Conservation (phyloP, 2,329 filamentous ascomycete genomes). For the Alternaria conjuncta region DNA sequence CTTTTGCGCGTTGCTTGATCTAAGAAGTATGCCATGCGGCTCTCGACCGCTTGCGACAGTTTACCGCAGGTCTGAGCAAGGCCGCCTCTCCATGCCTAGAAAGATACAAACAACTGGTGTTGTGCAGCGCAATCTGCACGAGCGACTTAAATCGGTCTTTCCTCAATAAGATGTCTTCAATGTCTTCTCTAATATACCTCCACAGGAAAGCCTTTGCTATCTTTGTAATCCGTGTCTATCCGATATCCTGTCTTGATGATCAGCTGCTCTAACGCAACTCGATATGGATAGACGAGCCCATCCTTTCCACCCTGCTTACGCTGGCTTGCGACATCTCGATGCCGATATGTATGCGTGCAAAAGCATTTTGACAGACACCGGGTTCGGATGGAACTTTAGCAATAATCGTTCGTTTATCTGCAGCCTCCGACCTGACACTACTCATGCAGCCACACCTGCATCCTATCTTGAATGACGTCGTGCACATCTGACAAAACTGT, state of each 20-base stretch:
- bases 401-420: neutral
- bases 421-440: neutral
- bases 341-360: neutral
- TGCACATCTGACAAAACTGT: neutral
- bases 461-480: neutral
- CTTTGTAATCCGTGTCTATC: neutral
- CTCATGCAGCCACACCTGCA: neutral
- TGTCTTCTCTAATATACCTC: neutral
- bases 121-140: no score
- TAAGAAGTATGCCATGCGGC: neutral
- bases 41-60: neutral
- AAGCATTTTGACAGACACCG: neutral
- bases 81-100: neutral
- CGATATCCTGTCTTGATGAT: neutral
- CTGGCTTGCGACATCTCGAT: neutral
- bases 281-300: neutral
- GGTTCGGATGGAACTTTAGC: neutral
- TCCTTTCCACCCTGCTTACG: neutral
- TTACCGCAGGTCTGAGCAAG: neutral
- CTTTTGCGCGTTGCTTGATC: constrained; percentile 6
- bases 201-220: neutral
- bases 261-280: neutral
- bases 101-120: no score
- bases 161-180: no score
- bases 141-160: no score